These are phyloP conservation scores for Colletotrichum chlorophyti DNA, from an alignment of 2,329 filamentous ascomycete genomes.

Conservation along the genomic window DNA sequence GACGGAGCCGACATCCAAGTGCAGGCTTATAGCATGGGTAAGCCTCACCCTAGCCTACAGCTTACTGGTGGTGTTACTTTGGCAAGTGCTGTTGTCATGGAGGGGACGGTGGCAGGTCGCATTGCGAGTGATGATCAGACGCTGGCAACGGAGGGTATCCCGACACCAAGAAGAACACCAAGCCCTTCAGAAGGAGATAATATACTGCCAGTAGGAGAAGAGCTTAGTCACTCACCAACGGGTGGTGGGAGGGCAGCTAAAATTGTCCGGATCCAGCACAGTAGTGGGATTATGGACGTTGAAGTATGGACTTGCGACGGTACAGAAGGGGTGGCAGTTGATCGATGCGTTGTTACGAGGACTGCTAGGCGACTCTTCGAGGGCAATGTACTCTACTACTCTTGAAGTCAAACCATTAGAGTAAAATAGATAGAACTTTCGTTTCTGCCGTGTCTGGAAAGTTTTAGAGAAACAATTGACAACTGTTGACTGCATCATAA, in stretches of 20 bases:
- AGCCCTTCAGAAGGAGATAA: constrained; percentile 26
- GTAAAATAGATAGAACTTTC: too few species aligned
- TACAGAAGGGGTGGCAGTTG: constrained; percentile 31
- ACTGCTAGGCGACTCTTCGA: constrained; percentile 41
- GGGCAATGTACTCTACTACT: constrained; percentile 38
- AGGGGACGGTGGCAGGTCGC: constrained; percentile 45
- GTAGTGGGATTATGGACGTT: constrained; percentile 37
- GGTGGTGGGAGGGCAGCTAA: neutral
- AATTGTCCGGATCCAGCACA: constrained; percentile 34
- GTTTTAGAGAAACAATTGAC: too few species aligned
- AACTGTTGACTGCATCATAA: too few species aligned
- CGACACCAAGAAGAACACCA: constrained; percentile 32
- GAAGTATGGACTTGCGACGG: constrained; percentile 31
- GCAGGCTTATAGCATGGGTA: constrained; percentile 56
- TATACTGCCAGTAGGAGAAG: neutral
- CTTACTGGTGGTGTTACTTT: constrained; percentile 58
- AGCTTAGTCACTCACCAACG: neutral
- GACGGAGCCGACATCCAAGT: constrained; percentile 47
- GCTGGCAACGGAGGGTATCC: neutral
- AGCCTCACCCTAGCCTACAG: constrained; percentile 58
- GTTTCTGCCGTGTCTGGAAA: too few species aligned
- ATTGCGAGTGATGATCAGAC: constrained; percentile 15
- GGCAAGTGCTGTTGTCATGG: constrained; percentile 49
- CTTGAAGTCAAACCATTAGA: too few species aligned
- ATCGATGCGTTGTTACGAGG: constrained; percentile 37